Conservation (phyloP, 345 rosid species). For the Citrus trifoliata region DNA sequence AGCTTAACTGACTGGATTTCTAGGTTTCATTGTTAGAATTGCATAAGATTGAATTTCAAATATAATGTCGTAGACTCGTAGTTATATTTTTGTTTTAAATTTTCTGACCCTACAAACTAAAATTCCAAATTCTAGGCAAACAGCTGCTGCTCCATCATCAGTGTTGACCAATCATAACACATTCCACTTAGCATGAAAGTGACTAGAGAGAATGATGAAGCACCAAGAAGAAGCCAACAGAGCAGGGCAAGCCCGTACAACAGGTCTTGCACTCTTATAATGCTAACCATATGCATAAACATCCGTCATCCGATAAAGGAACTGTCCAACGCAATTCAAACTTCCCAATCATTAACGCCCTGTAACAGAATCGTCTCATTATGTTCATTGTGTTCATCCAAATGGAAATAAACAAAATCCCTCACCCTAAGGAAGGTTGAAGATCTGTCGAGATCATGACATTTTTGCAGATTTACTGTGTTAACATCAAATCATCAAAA, state of each 20-base stretch:
- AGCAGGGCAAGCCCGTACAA: not conserved
- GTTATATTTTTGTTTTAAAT: not conserved
- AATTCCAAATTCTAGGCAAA: not conserved
- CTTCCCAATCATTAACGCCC: not conserved
- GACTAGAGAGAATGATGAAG: not conserved
- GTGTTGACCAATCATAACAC: not conserved
- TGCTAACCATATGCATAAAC: not conserved
- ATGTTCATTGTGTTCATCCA: not conserved
- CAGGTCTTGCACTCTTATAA: not conserved
- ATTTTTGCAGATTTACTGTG: not conserved
- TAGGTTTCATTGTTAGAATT: not conserved
- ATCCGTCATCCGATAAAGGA: not conserved
- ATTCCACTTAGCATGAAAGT: not conserved
- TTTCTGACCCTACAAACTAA: not conserved
- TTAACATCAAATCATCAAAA: not conserved
- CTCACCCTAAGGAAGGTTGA: not conserved
- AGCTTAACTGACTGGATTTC: not conserved
- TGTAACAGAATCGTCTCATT: not conserved
- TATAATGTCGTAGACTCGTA: too few relatives aligned
- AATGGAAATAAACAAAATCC: not conserved
- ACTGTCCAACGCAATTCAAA: not conserved
- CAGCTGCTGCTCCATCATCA: conserved; percentile 12
- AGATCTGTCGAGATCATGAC: not conserved
- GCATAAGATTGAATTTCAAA: not conserved
- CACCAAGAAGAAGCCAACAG: not conserved